A percentile compares a stretch with the other conserved stretches of the same genome.
These are phyloP conservation scores for Candida vaughaniae DNA, from an alignment of 805 yeast genomes.

Conservation along the genomic window DNA sequence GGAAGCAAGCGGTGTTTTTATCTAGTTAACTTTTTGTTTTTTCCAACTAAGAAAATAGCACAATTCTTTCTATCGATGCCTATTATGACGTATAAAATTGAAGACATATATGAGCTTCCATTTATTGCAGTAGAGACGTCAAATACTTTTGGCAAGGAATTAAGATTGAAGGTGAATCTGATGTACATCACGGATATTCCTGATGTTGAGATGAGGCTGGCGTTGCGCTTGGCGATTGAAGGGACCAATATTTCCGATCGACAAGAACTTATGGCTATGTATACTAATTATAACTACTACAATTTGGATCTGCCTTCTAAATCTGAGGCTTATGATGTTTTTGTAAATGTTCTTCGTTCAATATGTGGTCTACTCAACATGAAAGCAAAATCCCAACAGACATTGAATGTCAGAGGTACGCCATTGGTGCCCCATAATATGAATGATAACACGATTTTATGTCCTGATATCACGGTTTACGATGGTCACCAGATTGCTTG, in stretches of 20 bases:
- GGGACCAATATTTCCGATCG: too few species aligned
- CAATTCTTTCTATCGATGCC: conserved; percentile 2
- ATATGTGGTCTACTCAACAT: background rate
- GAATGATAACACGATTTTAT: background rate
- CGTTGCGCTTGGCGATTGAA: too few species aligned
- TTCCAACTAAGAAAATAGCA: too few species aligned
- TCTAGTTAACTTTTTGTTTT: background rate
- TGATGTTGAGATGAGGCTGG: background rate
- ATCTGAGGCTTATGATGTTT: too few species aligned
- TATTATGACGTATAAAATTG: background rate
- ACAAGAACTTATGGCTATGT: too few species aligned
- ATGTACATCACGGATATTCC: background rate
- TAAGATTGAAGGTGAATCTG: background rate
- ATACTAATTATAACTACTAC: too few species aligned
- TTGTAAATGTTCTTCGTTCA: background rate
- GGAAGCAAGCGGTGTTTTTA: background rate
- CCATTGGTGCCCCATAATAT: background rate
- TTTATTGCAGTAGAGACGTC: background rate
- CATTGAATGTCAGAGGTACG: background rate
- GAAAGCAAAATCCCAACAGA: background rate
- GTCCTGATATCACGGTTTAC: background rate
- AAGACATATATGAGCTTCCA: background rate
- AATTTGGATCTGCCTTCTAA: too few species aligned
- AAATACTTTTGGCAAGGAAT: background rate
- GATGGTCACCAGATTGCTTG: too few species aligned